These are phyloP conservation scores for Pleurotus eryngii DNA, from an alignment of 768 basidiomycete genomes.

Conservation along the genomic window DNA sequence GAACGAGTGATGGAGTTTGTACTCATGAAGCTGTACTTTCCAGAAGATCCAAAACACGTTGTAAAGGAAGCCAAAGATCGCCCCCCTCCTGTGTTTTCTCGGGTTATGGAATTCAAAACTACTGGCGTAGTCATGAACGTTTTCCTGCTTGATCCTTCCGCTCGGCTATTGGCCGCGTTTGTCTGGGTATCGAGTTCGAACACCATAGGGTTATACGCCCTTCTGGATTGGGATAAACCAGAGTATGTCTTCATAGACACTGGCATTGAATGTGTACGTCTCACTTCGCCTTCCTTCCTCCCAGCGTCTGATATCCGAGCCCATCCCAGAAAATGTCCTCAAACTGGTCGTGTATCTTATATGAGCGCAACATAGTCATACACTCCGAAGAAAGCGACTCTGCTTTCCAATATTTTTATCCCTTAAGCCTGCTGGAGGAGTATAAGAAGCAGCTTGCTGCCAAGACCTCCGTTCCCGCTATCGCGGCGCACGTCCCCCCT, in stretches of 20 bases:
- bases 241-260: constrained; percentile 75
- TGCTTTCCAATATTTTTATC: constrained; percentile 70
- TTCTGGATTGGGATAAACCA: constrained; percentile 62
- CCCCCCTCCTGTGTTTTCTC: constrained; percentile 57
- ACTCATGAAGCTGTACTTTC: constrained; percentile 65
- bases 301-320: background rate
- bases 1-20: constrained; percentile 67
- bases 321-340: constrained; percentile 52
- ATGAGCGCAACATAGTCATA: constrained; percentile 63
- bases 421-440: constrained; percentile 37
- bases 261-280: constrained; percentile 67
- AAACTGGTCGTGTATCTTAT: constrained; percentile 76
- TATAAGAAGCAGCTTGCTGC: constrained; percentile 26
- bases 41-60: constrained; percentile 39
- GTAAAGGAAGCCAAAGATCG: constrained; percentile 26
- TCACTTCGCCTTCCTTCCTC: background rate
- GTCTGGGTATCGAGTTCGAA: constrained; percentile 60
- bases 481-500: constrained; percentile 40
- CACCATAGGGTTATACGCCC: constrained; percentile 58
- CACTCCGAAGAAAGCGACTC: constrained; percentile 68
- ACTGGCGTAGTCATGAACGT: constrained; percentile 75
- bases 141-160: constrained; percentile 65
- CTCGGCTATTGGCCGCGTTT: constrained; percentile 61
- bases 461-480: constrained; percentile 32
- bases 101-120: constrained; percentile 61